phyloP scores from a whole-genome alignment of 352 stramenopile genomes.

The Phytophthora tubulina region DNA sequence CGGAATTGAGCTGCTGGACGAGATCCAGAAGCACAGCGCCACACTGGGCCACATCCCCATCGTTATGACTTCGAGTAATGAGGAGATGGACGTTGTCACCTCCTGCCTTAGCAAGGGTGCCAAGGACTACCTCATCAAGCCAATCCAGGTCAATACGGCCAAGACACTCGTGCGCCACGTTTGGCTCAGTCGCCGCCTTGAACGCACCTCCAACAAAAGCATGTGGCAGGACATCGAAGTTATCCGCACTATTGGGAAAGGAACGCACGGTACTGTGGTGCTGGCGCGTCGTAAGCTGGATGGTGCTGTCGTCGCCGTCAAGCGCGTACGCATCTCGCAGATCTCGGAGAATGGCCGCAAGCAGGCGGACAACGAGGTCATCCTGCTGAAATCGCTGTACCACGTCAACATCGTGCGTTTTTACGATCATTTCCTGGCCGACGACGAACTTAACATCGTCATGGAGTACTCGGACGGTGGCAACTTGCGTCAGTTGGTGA shows the following conservation, averaged over 20 bases:
- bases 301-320: constrained; percentile 85
- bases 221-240: constrained; percentile 90
- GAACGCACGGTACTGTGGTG: constrained; percentile 87
- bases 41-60: constrained; percentile 87
- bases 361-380: constrained; percentile 91
- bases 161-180: constrained; percentile 92
- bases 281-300: constrained; percentile 80
- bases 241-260: constrained; percentile 88
- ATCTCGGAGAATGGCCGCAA: constrained; percentile 89
- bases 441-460: constrained; percentile 91
- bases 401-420: constrained; percentile 92
- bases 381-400: constrained; percentile 90
- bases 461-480: constrained; percentile 91
- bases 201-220: constrained; percentile 70
- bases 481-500: constrained; percentile 86
- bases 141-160: constrained; percentile 90
- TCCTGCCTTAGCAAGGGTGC: constrained; percentile 89
- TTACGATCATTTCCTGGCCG: constrained; percentile 89
- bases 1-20: constrained; percentile 88
- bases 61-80: constrained; percentile 92
- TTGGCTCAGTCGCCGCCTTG: constrained; percentile 80
- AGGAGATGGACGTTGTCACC: constrained; percentile 92
- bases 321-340: constrained; percentile 81
- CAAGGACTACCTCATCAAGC: constrained; percentile 93
- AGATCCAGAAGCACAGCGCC: constrained; percentile 74